Evolutionary conservation across 148 eudicot genomes (phyloP).

Genomic region (Diospyros lotus): DNA sequence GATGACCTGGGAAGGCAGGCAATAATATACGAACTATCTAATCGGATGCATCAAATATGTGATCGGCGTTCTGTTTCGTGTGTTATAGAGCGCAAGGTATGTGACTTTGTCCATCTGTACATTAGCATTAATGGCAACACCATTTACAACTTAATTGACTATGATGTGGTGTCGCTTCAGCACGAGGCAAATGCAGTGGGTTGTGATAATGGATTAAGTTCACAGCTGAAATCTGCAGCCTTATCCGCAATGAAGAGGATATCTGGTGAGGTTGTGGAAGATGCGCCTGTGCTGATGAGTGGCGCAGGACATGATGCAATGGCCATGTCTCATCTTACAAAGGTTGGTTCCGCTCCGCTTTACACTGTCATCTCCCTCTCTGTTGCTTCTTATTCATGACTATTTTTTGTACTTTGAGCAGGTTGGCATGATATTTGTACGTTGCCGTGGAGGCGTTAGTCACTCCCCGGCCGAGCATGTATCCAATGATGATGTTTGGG

Average conservation of each 20-base stretch:
- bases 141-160: not conserved
- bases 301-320: conserved; percentile 99
- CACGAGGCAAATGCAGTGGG: conserved; percentile 88
- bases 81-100: conserved; percentile 79
- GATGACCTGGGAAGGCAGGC: conserved; percentile 88
- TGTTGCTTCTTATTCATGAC: not conserved
- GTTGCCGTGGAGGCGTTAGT: conserved; percentile 93
- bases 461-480: conserved; percentile 97
- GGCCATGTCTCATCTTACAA: conserved; percentile 97
- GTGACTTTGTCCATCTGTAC: conserved; percentile 3
- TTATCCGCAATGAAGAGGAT: conserved; percentile 52
- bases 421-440: conserved; percentile 96
- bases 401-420: conserved; percentile 17
- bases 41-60: conserved; percentile 68
- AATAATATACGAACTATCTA: conserved; percentile 72
- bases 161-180: conserved; percentile 31
- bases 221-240: conserved; percentile 74
- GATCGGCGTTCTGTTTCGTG: conserved; percentile 87
- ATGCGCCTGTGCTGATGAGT: conserved; percentile 87
- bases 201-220: conserved; percentile 66
- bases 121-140: not conserved
- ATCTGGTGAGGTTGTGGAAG: conserved; percentile 49
- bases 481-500: conserved; percentile 87
- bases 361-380: not conserved
- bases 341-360: conserved; percentile 36